Base-by-base conservation (phyloP, 306 rosid genomes). In the Benincasa hispida region DNA sequence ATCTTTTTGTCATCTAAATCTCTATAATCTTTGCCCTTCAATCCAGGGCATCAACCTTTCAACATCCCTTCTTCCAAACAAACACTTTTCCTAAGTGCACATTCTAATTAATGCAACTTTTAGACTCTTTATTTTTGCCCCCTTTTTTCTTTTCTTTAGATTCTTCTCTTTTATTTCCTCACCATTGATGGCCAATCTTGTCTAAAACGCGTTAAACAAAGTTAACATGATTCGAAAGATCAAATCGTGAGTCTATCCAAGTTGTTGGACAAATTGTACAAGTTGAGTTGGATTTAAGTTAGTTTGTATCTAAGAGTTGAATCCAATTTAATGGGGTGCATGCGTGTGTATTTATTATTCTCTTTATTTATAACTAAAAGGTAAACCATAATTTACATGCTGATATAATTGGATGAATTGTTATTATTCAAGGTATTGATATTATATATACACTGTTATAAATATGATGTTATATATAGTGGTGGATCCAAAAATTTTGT, bases 11-110 rank as follows among this genome's bases (percentile, higher is more conserved):
- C 18, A 67, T 67, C 4, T 67, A 65, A 35, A 37, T 67, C 30
- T 41, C 5, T 25, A 24, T 4, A 25, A 59, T 2, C 19, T 69
- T 41, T 69, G 55, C 75, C 75, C 37, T 69, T 4, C 18, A 24
- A 22, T 69, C 56, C 56, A 69, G 34, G 75, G 75, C 75, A 69
- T 69, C 7, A 42, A 28, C 74, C 73, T 66, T 39, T 69, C 54
- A 69, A 69, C 75, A 45, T 69, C 37, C 68, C 53, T 22, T 45
- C 75, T 42, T 45, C 56, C 75, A 69, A 69, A 41, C 56, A 45
- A 42, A 69, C 75, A 24, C 75, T 69, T 69, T 69, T 22, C 11
- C 10, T 2, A 12, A 41, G 5, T 42, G 25, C 56, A 14, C 24
- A 24, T 32, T 45, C 34, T 45, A 69, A 69, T 66, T 11, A 39